Evolutionary conservation across 176 grass and related monocot genomes (phyloP).

Genomic region (Paspalum vaginatum): DNA sequence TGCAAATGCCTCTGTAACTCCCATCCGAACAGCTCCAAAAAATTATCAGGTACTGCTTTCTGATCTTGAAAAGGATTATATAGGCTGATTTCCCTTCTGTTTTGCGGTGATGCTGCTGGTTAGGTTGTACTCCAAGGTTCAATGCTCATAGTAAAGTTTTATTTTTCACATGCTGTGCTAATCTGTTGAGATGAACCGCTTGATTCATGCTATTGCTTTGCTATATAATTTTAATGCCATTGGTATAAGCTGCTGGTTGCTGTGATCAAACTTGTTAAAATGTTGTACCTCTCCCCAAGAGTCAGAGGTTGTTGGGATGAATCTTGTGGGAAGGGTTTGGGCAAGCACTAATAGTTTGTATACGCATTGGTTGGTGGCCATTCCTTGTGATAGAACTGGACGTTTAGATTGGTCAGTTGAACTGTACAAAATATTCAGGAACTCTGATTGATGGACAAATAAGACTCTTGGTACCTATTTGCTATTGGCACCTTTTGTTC

Average conservation of each 20-base stretch:
- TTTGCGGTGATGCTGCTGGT: neutral
- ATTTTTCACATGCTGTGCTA: neutral
- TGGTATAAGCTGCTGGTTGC: constrained; percentile 19
- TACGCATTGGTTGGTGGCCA: constrained; percentile 43
- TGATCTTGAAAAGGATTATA: neutral
- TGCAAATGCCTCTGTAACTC: constrained; percentile 50
- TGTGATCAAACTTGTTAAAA: constrained; percentile 36
- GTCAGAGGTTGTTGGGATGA: constrained; percentile 50
- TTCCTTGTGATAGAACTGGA: constrained; percentile 42
- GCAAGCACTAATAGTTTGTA: constrained; percentile 26
- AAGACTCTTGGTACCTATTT: constrained; percentile 17
- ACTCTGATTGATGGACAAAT: constrained; percentile 20
- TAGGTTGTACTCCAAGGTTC: neutral
- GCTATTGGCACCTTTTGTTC: neutral
- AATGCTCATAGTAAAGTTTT: neutral
- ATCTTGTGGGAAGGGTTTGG: constrained; percentile 23
- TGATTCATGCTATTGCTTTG: neutral
- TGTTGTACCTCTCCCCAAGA: constrained; percentile 17
- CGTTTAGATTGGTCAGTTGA: constrained; percentile 29
- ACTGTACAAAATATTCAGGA: constrained; percentile 19
- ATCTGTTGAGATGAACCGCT: constrained; percentile 4
- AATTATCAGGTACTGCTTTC: constrained; percentile 67
- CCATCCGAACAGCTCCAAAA: constrained; percentile 51
- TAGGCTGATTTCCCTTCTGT: neutral
- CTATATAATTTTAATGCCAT: neutral